Conservation (phyloP, 2,329 filamentous ascomycete species). For the Colletotrichum sp. region DNA sequence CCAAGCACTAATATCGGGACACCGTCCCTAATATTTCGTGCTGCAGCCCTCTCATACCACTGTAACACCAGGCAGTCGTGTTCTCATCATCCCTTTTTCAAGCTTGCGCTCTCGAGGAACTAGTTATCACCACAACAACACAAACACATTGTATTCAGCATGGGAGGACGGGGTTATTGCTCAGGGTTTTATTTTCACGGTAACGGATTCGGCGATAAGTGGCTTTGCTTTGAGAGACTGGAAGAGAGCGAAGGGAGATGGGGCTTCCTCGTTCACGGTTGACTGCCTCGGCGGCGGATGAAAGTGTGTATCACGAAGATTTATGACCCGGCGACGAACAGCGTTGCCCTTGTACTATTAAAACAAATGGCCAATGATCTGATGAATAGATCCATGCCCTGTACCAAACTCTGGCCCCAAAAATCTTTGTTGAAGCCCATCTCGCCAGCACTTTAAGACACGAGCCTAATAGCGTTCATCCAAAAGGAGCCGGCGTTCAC, state of each 20-base stretch:
- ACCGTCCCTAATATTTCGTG: not conserved
- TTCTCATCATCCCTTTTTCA: not conserved
- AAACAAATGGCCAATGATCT: constrained; percentile 13
- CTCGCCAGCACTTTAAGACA: not conserved
- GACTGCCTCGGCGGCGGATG: constrained; percentile 6
- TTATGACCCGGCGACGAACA: constrained; percentile 12
- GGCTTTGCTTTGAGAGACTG: constrained; percentile 10
- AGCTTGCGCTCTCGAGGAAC: not conserved
- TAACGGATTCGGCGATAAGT: constrained; percentile 4
- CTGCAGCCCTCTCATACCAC: not conserved
- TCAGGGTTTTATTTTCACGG: not conserved
- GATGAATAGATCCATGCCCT: constrained; percentile 14
- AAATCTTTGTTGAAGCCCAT: not conserved
- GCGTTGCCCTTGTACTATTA: constrained; percentile 17
- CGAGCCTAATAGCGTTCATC: not conserved
- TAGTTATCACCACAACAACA: not conserved
- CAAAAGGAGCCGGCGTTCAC: not conserved
- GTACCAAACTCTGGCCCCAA: not conserved
- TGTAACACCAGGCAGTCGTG: constrained; percentile 5
- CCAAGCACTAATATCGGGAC: constrained; percentile 18
- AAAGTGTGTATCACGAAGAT: constrained; percentile 13
- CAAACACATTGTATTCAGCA: not conserved
- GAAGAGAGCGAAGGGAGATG: not conserved
- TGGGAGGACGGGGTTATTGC: not conserved
- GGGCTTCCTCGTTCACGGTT: not conserved